Base-by-base conservation (phyloP, 129 eudicot genomes). In the Tagetes erecta region DNA sequence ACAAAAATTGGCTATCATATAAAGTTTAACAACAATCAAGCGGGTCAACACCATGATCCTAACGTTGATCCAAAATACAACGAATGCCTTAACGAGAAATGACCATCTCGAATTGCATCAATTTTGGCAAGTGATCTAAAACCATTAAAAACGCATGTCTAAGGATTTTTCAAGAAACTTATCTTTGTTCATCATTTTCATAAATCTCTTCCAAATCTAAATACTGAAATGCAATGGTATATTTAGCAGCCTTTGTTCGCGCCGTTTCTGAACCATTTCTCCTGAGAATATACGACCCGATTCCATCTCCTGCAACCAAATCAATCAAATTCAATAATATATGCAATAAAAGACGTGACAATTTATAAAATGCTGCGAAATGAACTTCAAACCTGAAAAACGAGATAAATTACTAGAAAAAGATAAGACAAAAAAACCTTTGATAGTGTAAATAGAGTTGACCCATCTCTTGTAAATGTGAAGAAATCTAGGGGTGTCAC, bases 401-500 rank as follows among this genome's bases (percentile, higher is more conserved):
- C 27, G 27, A 38, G 38, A 36, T 5, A 46, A 41, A 45, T 13
- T 3, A 73, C 10, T 62, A 35, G 3, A 9, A 12, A n/a, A 56
- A 68, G 62, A 56, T 36, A 62, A 27, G 53, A 69, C 0, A 2
- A 38, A 58, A 58, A 53, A 35, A 88, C 97, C 89, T 86, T 78
- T 89, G 67, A 90, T 81, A 33, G 88, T 83, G 83, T 81, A 93
- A 31, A 90, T 81, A 70, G 92, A 93, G 47, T 92, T 81, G 52
- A 90, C 68, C 98, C 98, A 93, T 84, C 96, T 86, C 84, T 86
- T 93, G 80, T 90, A 93, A 40, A 93, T 79, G 83, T 80, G 90
- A 36, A 90, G 83, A 78, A 84, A 79, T 84, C 86, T 81, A 6
- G 91, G 91, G 81, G 87, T 67, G 71, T 90, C 95, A 47, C 98